Evolutionary conservation across 2,329 filamentous ascomycete species (phyloP).

Genomic region (Acrodontium crateriforme): DNA sequence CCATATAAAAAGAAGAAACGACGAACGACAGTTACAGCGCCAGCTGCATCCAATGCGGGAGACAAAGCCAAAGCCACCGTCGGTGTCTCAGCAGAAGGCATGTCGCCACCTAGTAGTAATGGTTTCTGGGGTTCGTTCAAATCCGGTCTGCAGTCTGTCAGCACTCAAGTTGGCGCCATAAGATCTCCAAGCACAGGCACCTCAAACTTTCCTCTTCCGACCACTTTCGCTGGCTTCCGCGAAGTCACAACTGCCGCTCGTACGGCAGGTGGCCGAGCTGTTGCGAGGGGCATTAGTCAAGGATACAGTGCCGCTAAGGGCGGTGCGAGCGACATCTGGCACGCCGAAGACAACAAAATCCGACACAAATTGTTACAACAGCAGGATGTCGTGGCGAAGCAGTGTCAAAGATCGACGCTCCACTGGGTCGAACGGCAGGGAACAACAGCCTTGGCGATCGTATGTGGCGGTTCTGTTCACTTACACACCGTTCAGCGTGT

Average conservation of each 20-base stretch:
- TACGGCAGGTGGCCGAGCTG: conserved; percentile 52
- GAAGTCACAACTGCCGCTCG: conserved; percentile 24
- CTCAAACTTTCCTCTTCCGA: conserved; percentile 13
- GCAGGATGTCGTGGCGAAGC: too few relatives aligned
- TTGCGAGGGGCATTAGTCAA: conserved; percentile 60
- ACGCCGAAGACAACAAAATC: conserved; percentile 62
- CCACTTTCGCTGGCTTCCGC: conserved; percentile 20
- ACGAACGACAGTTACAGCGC: conserved; percentile 6
- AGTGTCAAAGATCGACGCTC: too few relatives aligned
- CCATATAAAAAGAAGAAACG: conserved; percentile 25
- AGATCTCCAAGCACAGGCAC: conserved; percentile 7
- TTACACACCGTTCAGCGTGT: conserved; percentile 47
- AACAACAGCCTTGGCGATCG: conserved; percentile 48
- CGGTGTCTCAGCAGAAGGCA: conserved; percentile 19
- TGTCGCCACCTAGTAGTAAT: conserved; percentile 18
- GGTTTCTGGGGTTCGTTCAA: conserved; percentile 17
- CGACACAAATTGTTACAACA: conserved; percentile 44
- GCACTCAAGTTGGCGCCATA: conserved; percentile 20
- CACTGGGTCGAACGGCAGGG: conserved; percentile 51
- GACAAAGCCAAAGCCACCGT: conserved; percentile 22
- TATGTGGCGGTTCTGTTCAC: conserved; percentile 52
- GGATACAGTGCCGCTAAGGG: conserved; percentile 60
- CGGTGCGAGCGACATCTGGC: conserved; percentile 55
- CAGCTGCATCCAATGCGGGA: conserved; percentile 3
- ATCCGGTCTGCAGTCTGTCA: conserved; percentile 30